Base-by-base conservation (phyloP, 2,329 filamentous ascomycete genomes). In the Lachnellula occidentalis region DNA sequence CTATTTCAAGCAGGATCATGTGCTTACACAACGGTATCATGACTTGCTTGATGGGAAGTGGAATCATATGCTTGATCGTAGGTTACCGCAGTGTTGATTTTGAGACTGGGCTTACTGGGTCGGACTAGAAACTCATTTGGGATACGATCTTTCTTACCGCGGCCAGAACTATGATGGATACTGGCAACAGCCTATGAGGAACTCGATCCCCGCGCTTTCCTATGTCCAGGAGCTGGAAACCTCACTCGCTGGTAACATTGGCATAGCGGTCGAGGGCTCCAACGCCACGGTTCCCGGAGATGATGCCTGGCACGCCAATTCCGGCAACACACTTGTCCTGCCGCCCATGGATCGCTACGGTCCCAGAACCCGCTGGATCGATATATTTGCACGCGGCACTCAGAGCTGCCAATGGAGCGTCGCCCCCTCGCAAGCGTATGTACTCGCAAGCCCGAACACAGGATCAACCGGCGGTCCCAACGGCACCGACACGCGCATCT, bases 171-270 rank as follows among this genome's bases (percentile, higher is more conserved):
- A 36, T 21, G 45, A 59, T 21, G 50, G 73, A 47, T 76, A 76
- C 67, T 81, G 85, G 85, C 86, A 89, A 69, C 85, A 88, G 66
- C 84, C 86, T 1, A 88, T 88, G 85, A 75, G 84, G 34, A 86
- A 89, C 64, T 78, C 78, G 0, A 76, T 86, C 1, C 84, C 85
- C 0, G 77, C 80, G 7, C 74, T 87, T 58, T 71, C 76, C 5
- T 85, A 80, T 59, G 80, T 85, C 1, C 81, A 85, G 65, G 75
- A 74, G 2, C 70, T 74, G 1, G 80, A 85, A 50, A 76, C 76
- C 12, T 78, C 79, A 5, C 72, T 87, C 5, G 78, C 80, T 0
- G 86, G 86, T 7, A 76, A 83, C 51, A 73, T 89, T 53, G 83
- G 84, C 21, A 73, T 90, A 45, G 73, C 80, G 1, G 76, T 87